phyloP scores from a whole-genome alignment of 768 basidiomycete species.

The Tulasnella sp. region DNA sequence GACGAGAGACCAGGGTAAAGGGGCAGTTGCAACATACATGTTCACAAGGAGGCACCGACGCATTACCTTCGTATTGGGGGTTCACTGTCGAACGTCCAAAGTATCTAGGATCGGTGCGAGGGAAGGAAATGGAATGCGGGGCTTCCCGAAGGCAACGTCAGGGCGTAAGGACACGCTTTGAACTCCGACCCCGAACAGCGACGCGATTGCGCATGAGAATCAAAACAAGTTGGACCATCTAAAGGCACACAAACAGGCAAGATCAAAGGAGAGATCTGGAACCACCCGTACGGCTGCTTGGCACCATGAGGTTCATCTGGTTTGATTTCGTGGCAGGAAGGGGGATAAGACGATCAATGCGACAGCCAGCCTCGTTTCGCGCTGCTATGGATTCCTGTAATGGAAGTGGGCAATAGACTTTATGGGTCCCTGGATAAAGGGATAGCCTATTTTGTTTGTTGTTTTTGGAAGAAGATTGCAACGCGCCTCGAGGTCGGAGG shows the following conservation, averaged over 20 bases:
- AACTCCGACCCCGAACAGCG: background rate
- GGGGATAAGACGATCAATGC: background rate
- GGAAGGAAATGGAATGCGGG: too few species aligned
- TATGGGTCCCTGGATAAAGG: background rate
- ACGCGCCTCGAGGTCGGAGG: background rate
- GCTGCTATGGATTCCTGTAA: background rate
- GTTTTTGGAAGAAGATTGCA: background rate
- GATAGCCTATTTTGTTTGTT: conserved; percentile 2
- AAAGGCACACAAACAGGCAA: background rate
- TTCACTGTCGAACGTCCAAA: too few species aligned
- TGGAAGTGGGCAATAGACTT: background rate
- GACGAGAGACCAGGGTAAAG: too few species aligned
- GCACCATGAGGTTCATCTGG: background rate
- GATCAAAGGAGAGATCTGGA: background rate
- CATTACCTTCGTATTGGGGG: too few species aligned
- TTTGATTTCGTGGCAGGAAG: background rate
- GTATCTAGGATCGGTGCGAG: too few species aligned
- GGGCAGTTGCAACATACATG: too few species aligned
- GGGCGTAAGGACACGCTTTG: background rate
- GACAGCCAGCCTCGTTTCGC: background rate
- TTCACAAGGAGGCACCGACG: too few species aligned
- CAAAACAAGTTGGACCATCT: background rate
- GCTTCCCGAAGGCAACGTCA: too few species aligned
- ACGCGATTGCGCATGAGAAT: background rate
- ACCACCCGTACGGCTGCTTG: background rate